Evolutionary conservation across 148 eudicot genomes (phyloP).

Genomic region (Bassia scoparia): DNA sequence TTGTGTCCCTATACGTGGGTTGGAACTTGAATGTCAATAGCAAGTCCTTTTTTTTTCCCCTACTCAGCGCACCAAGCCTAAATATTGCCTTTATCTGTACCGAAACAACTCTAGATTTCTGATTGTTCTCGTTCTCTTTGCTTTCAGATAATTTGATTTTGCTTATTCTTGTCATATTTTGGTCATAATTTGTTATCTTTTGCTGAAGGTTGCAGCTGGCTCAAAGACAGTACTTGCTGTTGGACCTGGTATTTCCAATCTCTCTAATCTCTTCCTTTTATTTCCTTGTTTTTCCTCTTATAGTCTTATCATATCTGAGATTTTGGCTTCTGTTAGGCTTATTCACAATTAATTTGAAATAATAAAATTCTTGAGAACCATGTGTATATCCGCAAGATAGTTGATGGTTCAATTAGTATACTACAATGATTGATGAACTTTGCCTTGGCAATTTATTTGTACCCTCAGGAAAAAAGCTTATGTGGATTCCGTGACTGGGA

Average conservation of each 20-base stretch:
- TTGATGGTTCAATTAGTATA: background rate
- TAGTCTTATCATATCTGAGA: background rate
- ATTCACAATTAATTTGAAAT: background rate
- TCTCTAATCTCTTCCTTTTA: background rate
- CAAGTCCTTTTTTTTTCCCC: background rate
- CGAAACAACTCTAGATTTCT: background rate
- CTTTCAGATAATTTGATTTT: background rate
- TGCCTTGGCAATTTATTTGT: background rate
- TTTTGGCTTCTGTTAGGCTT: background rate
- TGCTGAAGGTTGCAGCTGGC: conserved; percentile 69
- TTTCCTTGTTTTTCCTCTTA: background rate
- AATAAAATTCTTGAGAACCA: background rate
- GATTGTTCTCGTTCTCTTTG: background rate
- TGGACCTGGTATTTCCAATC: conserved; percentile 73
- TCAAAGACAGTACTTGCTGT: conserved; percentile 92
- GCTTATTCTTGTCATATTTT: background rate
- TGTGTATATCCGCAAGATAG: background rate
- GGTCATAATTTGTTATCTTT: background rate
- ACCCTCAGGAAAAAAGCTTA: conserved; percentile 34
- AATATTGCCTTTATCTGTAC: background rate
- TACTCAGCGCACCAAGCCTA: background rate
- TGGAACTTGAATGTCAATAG: background rate
- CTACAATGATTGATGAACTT: background rate
- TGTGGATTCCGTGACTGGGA: conserved; percentile 42
- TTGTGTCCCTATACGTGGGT: background rate